phyloP scores from a whole-genome alignment of 352 stramenopile species.

The Phytophthora pistaciae region DNA sequence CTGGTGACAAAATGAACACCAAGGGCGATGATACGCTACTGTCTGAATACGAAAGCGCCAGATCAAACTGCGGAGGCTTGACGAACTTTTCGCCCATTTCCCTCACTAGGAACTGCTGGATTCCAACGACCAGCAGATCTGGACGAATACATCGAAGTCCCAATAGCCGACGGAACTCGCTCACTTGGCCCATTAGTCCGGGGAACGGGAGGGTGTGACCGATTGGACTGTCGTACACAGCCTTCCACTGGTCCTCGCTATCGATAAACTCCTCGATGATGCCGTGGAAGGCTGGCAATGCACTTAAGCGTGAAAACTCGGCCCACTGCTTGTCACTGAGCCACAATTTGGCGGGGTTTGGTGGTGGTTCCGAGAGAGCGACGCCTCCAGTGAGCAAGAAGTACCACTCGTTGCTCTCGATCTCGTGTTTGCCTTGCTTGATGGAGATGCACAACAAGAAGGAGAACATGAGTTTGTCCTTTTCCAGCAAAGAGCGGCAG shows the following conservation, averaged over 20 bases:
- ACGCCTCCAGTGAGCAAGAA: slow-evolving; percentile 95
- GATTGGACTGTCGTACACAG: slow-evolving; percentile 87
- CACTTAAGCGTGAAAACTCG: slow-evolving; percentile 91
- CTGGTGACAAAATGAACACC: slow-evolving; percentile 94
- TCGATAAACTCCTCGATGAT: slow-evolving; percentile 88
- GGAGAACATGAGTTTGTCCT: slow-evolving; percentile 95
- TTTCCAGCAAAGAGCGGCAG: slow-evolving; percentile 93
- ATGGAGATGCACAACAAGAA: slow-evolving; percentile 92
- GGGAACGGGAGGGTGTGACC: slow-evolving; percentile 87
- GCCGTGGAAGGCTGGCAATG: slow-evolving; percentile 77
- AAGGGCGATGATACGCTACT: slow-evolving; percentile 87
- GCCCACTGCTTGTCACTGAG: slow-evolving; percentile 94
- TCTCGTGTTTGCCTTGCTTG: slow-evolving; percentile 79
- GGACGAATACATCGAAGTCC: slow-evolving; percentile 86
- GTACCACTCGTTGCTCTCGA: slow-evolving; percentile 92
- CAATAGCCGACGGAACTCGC: slow-evolving; percentile 79
- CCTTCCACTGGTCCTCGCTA: slow-evolving; percentile 85
- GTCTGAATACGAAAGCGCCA: slow-evolving; percentile 90
- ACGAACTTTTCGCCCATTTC: slow-evolving; percentile 94
- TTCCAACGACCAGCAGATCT: slow-evolving; percentile 88
- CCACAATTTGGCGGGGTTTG: slow-evolving; percentile 92
- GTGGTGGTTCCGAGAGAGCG: slow-evolving; percentile 89
- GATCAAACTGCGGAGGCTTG: slow-evolving; percentile 91
- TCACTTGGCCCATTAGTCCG: slow-evolving; percentile 63
- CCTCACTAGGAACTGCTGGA: slow-evolving; percentile 91